Evolutionary conservation across 2,329 filamentous ascomycete species (phyloP).

Genomic region (Coniochaeta sp.): DNA sequence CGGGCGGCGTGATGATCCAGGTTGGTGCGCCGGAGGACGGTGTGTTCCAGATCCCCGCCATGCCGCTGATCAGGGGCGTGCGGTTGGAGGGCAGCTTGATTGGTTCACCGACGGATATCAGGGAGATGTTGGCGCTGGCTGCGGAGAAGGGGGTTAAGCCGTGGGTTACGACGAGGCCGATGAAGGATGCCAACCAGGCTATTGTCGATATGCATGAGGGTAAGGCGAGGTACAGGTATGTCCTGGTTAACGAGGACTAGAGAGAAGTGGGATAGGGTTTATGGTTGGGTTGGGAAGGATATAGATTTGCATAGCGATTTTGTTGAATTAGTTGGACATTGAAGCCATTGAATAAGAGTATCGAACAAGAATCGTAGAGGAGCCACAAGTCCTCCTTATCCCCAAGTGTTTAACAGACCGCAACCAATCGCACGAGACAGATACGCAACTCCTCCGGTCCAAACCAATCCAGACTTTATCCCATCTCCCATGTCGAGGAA

Average conservation of each 20-base stretch:
- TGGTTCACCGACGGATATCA: slow-evolving; percentile 50
- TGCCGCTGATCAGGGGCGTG: slow-evolving; percentile 49
- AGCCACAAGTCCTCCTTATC: no score
- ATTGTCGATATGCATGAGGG: slow-evolving; percentile 51
- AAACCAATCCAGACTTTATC: no score
- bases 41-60: slow-evolving; percentile 38
- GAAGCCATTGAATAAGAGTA: no score
- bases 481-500: no score
- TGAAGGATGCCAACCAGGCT: slow-evolving; percentile 52
- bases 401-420: no score
- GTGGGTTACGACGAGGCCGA: slow-evolving; percentile 46
- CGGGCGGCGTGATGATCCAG: slow-evolving; percentile 36
- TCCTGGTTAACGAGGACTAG: slow-evolving; percentile 23
- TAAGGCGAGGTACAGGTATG: slow-evolving; percentile 44
- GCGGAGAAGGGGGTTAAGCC: slow-evolving; percentile 51
- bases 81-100: slow-evolving; percentile 40
- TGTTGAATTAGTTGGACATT: background rate
- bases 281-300: background rate
- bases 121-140: slow-evolving; percentile 54
- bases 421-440: no score
- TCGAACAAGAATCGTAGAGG: no score
- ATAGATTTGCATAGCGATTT: background rate
- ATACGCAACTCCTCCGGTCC: no score
- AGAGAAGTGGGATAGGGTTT: background rate
- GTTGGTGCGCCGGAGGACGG: slow-evolving; percentile 46